These are phyloP conservation scores for Agroathelia rolfsii DNA, from an alignment of 1,284 basidiomycete genomes.

Conservation along the genomic window DNA sequence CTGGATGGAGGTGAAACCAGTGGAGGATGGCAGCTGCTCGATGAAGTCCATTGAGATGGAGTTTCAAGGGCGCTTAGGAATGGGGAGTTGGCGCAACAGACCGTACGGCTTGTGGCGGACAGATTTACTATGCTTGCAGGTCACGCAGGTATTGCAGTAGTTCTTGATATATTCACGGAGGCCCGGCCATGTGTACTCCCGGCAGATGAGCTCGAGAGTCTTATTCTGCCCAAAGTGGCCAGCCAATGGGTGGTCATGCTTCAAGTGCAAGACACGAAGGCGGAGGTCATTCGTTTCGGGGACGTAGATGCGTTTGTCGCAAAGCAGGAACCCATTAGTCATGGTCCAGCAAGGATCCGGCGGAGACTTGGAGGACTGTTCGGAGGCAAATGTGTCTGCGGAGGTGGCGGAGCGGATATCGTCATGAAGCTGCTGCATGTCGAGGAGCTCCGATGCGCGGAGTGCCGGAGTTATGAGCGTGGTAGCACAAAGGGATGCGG, in stretches of 20 bases:
- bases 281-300: slow-evolving; percentile 11
- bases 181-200: slow-evolving; percentile 23
- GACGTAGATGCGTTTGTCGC: slow-evolving; percentile 13
- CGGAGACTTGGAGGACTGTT: neutral
- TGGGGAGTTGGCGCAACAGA: slow-evolving; percentile 22
- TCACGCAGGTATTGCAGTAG: slow-evolving; percentile 24
- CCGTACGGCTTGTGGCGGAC: slow-evolving; percentile 24
- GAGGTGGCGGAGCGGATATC: no score
- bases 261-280: slow-evolving; percentile 7
- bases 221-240: slow-evolving; percentile 20
- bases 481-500: slow-evolving; percentile 11
- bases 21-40: slow-evolving; percentile 24
- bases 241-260: slow-evolving; percentile 18
- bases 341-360: slow-evolving; percentile 1
- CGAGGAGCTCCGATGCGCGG: no score
- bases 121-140: slow-evolving; percentile 23
- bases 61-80: slow-evolving; percentile 25
- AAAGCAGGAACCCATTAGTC: slow-evolving; percentile 10
- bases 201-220: slow-evolving; percentile 12
- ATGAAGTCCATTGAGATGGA: slow-evolving; percentile 36
- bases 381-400: no score
- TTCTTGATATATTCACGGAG: slow-evolving; percentile 16
- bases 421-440: no score
- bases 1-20: slow-evolving; percentile 26
- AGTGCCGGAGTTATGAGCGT: no score